Evolutionary conservation across 2,329 filamentous ascomycete species (phyloP).

Genomic region (Colletotrichum orchidophilum): DNA sequence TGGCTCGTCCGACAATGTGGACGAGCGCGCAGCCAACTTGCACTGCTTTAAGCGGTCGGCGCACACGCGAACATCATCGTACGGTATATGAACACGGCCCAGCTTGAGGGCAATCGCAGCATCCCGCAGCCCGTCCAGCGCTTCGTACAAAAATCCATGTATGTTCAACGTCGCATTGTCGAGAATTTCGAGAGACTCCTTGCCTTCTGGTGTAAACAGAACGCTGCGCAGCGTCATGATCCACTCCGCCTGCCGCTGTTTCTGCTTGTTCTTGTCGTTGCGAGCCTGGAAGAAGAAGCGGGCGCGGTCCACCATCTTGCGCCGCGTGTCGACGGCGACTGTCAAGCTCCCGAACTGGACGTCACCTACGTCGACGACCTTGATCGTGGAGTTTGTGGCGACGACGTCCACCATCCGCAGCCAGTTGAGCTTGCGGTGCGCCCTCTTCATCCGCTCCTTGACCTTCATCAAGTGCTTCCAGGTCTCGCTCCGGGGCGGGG

Average conservation of each 20-base stretch:
- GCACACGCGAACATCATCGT: slow-evolving; percentile 81
- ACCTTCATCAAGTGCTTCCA: slow-evolving; percentile 82
- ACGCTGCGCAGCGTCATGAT: slow-evolving; percentile 87
- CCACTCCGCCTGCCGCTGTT: slow-evolving; percentile 87
- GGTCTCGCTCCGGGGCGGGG: slow-evolving; percentile 69
- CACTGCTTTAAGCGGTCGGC: slow-evolving; percentile 63
- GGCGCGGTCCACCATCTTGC: slow-evolving; percentile 89
- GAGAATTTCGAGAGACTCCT: slow-evolving; percentile 85
- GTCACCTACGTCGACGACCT: slow-evolving; percentile 82
- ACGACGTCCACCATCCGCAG: slow-evolving; percentile 89
- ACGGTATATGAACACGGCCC: slow-evolving; percentile 88
- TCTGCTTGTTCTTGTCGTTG: slow-evolving; percentile 62
- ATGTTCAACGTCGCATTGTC: slow-evolving; percentile 90
- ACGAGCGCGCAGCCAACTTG: slow-evolving; percentile 42
- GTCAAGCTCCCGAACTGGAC: slow-evolving; percentile 87
- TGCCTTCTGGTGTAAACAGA: slow-evolving; percentile 85
- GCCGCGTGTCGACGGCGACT: slow-evolving; percentile 88
- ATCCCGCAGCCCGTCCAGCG: slow-evolving; percentile 87
- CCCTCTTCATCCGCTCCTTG: slow-evolving; percentile 85
- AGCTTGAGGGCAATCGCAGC: slow-evolving; percentile 91
- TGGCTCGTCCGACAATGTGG: slow-evolving; percentile 50
- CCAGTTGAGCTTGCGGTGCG: slow-evolving; percentile 90
- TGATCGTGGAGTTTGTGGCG: slow-evolving; percentile 80
- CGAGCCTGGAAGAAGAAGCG: slow-evolving; percentile 87
- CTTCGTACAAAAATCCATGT: slow-evolving; percentile 88